Base-by-base conservation (phyloP, 2,329 filamentous ascomycete genomes). In the Trichoderma asperellum region DNA sequence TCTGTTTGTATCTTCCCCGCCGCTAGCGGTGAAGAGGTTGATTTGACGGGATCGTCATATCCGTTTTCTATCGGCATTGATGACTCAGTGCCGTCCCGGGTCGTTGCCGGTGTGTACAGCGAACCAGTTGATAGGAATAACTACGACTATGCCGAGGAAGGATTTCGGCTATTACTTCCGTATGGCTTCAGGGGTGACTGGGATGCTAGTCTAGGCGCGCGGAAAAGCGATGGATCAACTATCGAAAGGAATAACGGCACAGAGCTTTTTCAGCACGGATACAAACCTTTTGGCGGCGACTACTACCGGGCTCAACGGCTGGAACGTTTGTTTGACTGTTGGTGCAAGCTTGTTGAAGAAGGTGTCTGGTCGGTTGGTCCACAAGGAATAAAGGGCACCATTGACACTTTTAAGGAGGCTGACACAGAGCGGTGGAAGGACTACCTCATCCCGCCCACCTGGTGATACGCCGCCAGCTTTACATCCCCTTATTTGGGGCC, bases 261-360 rank as follows among this genome's bases (percentile, higher is more conserved):
- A 35, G 74, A 75, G 8, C 72, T 79, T 53, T 79, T 79, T 62
- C 74, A 79, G 62, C 76, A 79, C 74, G 76, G 76, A 59, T 76
- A 70, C 53, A 78, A 79, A 70, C 75, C 75, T 53, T 78, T 78
- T 52, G 76, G 77, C 10, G 76, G 77, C n/a, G 70, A 77, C 32
- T 75, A 70, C 27, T 73, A 73, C 24, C 72, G 77, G 4, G 43
- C 76, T 37, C 70, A 71, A 43, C 63, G 68, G 21, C 68, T 71
- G 40, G 70, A 70, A 52, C 61, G 68, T 27, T 53, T 71, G 40
- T 55, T 71, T n/a, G 68, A 68, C 37, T 60, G 66, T 35, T 71
- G 56, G 68, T 34, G 27, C 27, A 60, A 43, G 32, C 68, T 71
- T 10, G 40, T 71, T 37, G 61, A 71, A 21, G n/a, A 63, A 34